Conservation (phyloP, 352 stramenopile species). For the Phytopythium vexans region DNA sequence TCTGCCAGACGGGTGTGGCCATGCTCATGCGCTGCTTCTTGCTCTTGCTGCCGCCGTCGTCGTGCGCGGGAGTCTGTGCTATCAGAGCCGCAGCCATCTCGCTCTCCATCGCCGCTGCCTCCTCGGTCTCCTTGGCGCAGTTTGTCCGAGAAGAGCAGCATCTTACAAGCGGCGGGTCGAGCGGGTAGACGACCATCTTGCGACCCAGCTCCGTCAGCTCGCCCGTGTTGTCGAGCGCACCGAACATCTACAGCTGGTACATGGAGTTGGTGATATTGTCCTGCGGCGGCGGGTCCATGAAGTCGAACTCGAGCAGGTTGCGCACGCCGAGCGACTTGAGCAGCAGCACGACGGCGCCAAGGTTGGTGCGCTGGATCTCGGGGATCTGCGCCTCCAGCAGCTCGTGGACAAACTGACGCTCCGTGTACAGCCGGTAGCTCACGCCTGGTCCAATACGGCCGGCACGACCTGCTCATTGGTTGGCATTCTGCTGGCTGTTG, state of each 20-base stretch:
- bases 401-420: conserved; percentile 96
- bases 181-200: conserved; percentile 98
- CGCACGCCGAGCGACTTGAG: conserved; percentile 98
- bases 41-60: conserved; percentile 13
- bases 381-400: conserved; percentile 97
- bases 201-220: conserved; percentile 95
- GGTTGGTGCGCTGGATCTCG: conserved; percentile 98
- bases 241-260: conserved; percentile 98
- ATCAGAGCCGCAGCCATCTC: conserved; percentile 61
- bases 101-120: conserved; percentile 71
- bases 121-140: conserved; percentile 87
- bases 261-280: conserved; percentile 98
- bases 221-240: conserved; percentile 96
- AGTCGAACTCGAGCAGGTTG: conserved; percentile 97
- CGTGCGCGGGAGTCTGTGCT: conserved; percentile 13
- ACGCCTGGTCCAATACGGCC: conserved; percentile 89
- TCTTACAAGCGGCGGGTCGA: conserved; percentile 96
- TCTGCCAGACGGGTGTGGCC: conserved; percentile 42
- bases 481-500: conserved; percentile 97
- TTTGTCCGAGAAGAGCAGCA: conserved; percentile 95
- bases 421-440: conserved; percentile 96
- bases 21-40: conserved; percentile 69
- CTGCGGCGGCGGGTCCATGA: conserved; percentile 97
- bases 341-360: conserved; percentile 96
- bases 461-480: conserved; percentile 94